Conservation (phyloP, 495 filamentous ascomycete genomes). For the Parmelia sp. region DNA sequence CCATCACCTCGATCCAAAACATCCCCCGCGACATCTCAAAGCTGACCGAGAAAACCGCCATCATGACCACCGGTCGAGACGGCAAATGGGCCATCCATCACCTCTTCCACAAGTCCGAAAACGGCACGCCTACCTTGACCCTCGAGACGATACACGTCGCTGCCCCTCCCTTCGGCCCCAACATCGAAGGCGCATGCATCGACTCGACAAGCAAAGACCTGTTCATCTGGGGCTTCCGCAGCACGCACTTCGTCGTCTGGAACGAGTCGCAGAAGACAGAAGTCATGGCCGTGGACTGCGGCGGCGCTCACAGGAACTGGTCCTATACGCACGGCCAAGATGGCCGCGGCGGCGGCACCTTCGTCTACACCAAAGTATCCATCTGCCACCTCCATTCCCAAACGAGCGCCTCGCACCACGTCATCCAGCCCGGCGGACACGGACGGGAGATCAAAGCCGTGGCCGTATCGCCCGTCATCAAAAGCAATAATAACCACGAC, state of each 20-base stretch:
- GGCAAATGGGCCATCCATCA: constrained; percentile 60
- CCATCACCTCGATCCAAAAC: constrained; percentile 58
- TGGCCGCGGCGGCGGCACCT: constrained; percentile 32
- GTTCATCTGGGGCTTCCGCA: constrained; percentile 72
- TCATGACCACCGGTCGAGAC: constrained; percentile 69
- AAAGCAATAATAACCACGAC: constrained; percentile 1
- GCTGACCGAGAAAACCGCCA: constrained; percentile 25
- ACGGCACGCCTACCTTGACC: constrained; percentile 11
- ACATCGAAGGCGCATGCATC: constrained; percentile 64
- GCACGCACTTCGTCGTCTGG: constrained; percentile 71
- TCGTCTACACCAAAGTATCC: constrained; percentile 49
- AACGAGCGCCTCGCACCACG: constrained; percentile 38
- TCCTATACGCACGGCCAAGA: constrained; percentile 43
- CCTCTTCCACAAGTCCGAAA: constrained; percentile 10
- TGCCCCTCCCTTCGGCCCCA: constrained; percentile 55
- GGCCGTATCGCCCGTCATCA: constrained; percentile 43
- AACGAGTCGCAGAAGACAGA: constrained; percentile 62
- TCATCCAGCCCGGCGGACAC: constrained; percentile 65
- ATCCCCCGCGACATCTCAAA: constrained; percentile 27
- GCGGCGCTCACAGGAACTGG: constrained; percentile 74
- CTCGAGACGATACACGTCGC: constrained; percentile 47
- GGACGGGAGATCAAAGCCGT: constrained; percentile 82
- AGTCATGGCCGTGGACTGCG: constrained; percentile 65
- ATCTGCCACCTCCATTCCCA: constrained; percentile 45
- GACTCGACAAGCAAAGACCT: constrained; percentile 43